Conservation (phyloP, 108 stramenopile species). For the Chaetoceros tenuissimus region DNA sequence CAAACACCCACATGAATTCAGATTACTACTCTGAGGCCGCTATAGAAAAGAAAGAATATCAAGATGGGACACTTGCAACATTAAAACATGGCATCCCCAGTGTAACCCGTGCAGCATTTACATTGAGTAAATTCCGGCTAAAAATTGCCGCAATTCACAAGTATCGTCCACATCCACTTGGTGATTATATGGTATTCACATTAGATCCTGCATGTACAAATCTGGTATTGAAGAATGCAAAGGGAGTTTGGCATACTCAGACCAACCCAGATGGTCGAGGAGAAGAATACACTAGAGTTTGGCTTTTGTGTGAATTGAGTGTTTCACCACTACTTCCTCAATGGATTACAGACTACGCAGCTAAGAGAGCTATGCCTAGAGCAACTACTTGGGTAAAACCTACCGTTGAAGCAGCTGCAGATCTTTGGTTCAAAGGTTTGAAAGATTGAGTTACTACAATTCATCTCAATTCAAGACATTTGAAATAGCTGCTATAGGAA, state of each 20-base stretch:
- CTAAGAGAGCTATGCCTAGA: constrained; percentile 77
- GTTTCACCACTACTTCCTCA: constrained; percentile 64
- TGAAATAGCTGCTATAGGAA: too few species aligned
- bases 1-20: constrained; percentile 57
- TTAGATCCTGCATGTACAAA: constrained; percentile 75
- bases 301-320: constrained; percentile 69
- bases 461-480: too few species aligned
- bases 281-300: constrained; percentile 65
- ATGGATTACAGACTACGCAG: constrained; percentile 84
- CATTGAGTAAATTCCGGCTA: constrained; percentile 67
- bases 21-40: constrained; percentile 19
- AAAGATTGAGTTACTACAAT: not conserved
- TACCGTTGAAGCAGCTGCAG: constrained; percentile 56
- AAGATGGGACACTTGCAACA: constrained; percentile 51
- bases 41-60: constrained; percentile 55
- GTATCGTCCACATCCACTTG: constrained; percentile 70
- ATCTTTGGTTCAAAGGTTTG: constrained; percentile 41
- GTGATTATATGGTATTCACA: constrained; percentile 82
- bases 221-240: constrained; percentile 72
- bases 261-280: constrained; percentile 58
- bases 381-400: constrained; percentile 83
- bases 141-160: constrained; percentile 85
- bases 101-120: constrained; percentile 69
- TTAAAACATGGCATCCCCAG: constrained; percentile 69
- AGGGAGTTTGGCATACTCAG: constrained; percentile 85